phyloP scores from a whole-genome alignment of 2,329 filamentous ascomycete species.

The Scedosporium apiospermum region DNA sequence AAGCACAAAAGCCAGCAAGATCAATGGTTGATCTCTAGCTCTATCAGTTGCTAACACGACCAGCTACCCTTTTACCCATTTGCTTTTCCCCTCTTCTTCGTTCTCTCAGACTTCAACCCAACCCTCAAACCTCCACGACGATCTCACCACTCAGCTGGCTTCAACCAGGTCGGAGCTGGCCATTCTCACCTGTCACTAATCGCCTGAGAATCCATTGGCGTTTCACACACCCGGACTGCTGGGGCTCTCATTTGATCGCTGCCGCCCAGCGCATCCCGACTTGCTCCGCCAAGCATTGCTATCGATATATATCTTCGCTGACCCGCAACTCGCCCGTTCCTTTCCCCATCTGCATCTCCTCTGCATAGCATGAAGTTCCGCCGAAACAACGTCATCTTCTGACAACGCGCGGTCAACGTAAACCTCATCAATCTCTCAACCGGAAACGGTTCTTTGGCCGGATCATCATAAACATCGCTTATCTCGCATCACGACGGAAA shows the following conservation, averaged over 20 bases:
- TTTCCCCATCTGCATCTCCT: not conserved
- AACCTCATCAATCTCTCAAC: not conserved
- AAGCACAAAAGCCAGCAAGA: not conserved
- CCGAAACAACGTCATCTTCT: not conserved
- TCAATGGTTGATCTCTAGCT: not conserved
- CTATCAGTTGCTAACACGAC: not conserved
- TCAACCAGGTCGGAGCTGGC: not conserved
- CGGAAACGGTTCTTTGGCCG: not conserved
- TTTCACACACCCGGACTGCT: not conserved
- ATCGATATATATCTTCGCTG: not conserved
- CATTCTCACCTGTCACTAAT: not conserved
- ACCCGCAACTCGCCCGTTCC: not conserved
- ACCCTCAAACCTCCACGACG: constrained; percentile 8
- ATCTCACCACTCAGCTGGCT: not conserved
- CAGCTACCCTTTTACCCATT: not conserved
- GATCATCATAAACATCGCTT: not conserved
- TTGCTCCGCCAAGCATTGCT: not conserved
- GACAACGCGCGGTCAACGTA: not conserved
- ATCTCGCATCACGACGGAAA: not conserved
- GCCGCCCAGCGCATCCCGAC: not conserved
- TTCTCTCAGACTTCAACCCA: not conserved
- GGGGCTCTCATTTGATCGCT: not conserved
- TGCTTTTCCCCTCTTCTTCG: not conserved
- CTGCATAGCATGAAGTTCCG: not conserved
- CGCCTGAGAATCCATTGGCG: not conserved